Evolutionary conservation across 78 protist species (phyloP).

Genomic region (Isochrysis galbana): DNA sequence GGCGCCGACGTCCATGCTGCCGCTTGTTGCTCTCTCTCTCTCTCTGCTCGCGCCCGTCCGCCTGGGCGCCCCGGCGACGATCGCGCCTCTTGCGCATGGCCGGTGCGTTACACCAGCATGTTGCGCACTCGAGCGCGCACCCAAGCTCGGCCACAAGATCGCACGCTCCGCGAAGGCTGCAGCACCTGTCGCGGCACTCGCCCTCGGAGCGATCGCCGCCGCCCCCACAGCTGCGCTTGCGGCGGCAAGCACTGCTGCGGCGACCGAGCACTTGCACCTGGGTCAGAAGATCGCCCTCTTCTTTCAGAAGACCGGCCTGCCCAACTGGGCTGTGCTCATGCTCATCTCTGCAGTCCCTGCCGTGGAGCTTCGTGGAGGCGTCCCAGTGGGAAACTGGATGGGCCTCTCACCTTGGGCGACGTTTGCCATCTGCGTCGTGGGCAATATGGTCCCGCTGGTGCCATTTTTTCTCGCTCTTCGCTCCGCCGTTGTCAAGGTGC

Average conservation of each 20-base stretch:
- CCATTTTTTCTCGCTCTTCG: not conserved
- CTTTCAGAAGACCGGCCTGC: not conserved
- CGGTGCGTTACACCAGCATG: no score
- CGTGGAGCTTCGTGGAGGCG: conserved; percentile 16
- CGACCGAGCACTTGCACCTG: not conserved
- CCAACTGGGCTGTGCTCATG: not conserved
- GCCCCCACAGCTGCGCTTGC: no score
- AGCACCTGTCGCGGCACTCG: not conserved
- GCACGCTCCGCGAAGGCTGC: no score
- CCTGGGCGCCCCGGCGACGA: no score
- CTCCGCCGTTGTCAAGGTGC: not conserved
- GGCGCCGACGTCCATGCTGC: no score
- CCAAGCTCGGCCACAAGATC: no score
- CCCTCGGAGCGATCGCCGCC: not conserved
- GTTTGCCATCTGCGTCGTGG: not conserved
- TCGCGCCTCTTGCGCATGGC: no score
- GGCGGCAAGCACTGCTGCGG: no score
- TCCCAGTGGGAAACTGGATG: conserved; percentile 9
- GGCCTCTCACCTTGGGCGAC: not conserved
- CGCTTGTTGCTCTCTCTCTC: no score
- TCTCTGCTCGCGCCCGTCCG: no score
- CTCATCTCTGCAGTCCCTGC: not conserved
- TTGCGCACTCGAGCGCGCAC: no score
- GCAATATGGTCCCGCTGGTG: not conserved
- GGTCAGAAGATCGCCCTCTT: conserved; percentile 1